Evolutionary conservation across 257 asterid species (phyloP), one percentile per base, ranked within the genome.

Genomic region (Fraxinus quadrangulata): DNA sequence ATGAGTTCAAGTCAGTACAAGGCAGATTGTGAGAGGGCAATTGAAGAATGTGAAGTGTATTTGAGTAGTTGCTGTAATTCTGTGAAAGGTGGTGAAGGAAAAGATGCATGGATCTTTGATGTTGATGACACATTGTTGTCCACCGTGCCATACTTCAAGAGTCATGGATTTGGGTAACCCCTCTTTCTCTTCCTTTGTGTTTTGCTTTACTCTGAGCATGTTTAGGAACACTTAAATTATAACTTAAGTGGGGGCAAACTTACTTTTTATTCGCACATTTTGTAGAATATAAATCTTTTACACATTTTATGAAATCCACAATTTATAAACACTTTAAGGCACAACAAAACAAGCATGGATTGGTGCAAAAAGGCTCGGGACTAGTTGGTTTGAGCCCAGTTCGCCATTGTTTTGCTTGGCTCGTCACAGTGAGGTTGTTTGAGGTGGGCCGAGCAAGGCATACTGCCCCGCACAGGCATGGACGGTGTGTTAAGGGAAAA

Each of bases 81-180:
- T 70, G 59, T 75, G 77, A 79, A 83, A 71, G 83, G 77, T 3
- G 85, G 77, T 3, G 85, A 86, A 75, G 87, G 83, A 8, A 86
- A 84, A 61, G 90, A 88, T 81, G 89, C 89, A 21, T 84, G 88
- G 90, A 84, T 86, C 72, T 88, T 88, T 75, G 90, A 88, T 75
- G 77, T 88, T 16, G 92, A 88, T 51, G 92, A 84, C 66, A 86
- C 92, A 1, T 80, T 88, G 47, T 31, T 86, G 5, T 86, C 90
- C 37, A 88, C 89, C 7, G 75, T 86, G 30, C 86, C 86, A 7
- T 88, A 86, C 68, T 86, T 83, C 80, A 79, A 84, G 85, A 83
- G 59, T 47, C 82, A 86, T 45, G 78, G 82, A 10, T 84, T 79
- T 31, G 90, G 87, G 87, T 86, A 75, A 78, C 81, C 16, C 16